phyloP scores from a whole-genome alignment of 176 grass and related monocot species.

The Bothriochloa decipiens region DNA sequence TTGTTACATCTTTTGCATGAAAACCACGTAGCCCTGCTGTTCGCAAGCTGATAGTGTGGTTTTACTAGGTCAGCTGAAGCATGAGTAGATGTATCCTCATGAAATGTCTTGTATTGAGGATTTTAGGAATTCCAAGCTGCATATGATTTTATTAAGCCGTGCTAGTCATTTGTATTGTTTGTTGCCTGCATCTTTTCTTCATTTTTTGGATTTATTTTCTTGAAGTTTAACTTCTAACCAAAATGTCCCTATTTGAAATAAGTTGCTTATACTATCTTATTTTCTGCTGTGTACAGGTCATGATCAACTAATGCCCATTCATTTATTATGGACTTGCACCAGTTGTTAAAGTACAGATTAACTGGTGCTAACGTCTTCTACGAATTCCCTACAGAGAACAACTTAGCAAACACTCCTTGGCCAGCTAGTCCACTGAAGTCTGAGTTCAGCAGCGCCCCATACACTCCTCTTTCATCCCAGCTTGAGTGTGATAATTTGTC shows the following conservation, averaged over 20 bases:
- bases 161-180: conserved; percentile 21
- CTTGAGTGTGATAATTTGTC: conserved; percentile 72
- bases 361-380: conserved; percentile 51
- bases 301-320: conserved; percentile 58
- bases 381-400: conserved; percentile 56
- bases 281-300: conserved; percentile 58
- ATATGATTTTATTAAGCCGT: neutral
- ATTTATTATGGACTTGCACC: conserved; percentile 88
- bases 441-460: conserved; percentile 60
- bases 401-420: conserved; percentile 53
- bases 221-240: conserved; percentile 23
- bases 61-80: neutral
- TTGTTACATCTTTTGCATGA: neutral
- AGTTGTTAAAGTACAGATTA: conserved; percentile 73
- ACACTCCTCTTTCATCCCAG: conserved; percentile 70
- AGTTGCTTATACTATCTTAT: conserved; percentile 36
- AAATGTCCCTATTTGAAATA: conserved; percentile 29
- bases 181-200: neutral
- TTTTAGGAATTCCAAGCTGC: conserved; percentile 10
- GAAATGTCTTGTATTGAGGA: neutral
- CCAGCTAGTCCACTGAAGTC: conserved; percentile 54
- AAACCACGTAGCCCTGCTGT: neutral
- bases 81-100: neutral
- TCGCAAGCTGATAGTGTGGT: neutral
- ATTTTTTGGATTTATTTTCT: conserved; percentile 19